Evolutionary conservation across 495 filamentous ascomycete species (phyloP), one percentile per base, ranked within the genome.

Genomic region (Penicillium canescens): DNA sequence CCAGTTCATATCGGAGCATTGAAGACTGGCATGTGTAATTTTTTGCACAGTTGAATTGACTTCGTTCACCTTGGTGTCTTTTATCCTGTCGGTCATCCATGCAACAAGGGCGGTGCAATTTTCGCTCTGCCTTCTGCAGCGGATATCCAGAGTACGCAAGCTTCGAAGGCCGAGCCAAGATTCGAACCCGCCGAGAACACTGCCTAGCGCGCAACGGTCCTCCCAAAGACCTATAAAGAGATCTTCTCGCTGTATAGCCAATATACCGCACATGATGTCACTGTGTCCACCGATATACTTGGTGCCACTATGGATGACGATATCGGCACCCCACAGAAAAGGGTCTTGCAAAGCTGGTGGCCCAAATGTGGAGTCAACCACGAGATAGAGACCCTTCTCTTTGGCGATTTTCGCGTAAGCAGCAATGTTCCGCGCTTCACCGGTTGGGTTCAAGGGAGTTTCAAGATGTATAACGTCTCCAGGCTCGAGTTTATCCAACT

Each of bases 261-360:
- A 74, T 31, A 92, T 84, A 10, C 92, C 92, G 61, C 87, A 88
- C 2, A 96, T 81, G 74, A 96, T 75, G 71, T 96, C 92, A 59
- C 83, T 88, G 70, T 96, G 92, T 1, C 92, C 92, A 18, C 92
- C 92, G 52, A 96, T 78, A 67, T 96, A 96, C 78, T 96, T 96
- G 12, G 90, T 93, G 11, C 88, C 92, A 33, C 77, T 82, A 69
- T 96, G 92, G 85, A 96, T 86, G 13, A 95, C 82, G 3, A 88
- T 70, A 68, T 95, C 90, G 10, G 85, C 88, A 50, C 90, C 90
- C 60, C 73, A 83, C 36, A 55, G 37, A 59, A 96, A 93, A 4
- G 92, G 91, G 61, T 95, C 88, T 67, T 88, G 86, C 46, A 96
- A 75, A 39, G 84, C 84, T 24, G 91, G 92, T 13, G 92, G 92